Evolutionary conservation across 2,329 filamentous ascomycete genomes (phyloP), one percentile per base, ranked within the genome.

Genomic region (Penicillium sp.): DNA sequence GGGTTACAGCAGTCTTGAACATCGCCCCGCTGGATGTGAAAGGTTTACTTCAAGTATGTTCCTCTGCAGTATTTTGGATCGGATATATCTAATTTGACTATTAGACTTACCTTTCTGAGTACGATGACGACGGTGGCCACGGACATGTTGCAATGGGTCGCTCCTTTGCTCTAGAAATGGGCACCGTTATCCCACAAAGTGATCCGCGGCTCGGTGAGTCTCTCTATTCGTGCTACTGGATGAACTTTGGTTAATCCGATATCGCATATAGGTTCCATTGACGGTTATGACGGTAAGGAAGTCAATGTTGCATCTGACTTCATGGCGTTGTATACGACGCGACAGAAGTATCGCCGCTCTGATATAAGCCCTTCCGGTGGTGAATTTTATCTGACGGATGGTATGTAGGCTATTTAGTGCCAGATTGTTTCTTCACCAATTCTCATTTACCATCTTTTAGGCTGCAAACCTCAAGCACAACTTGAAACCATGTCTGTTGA

Each of bases 241-340:
- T 15, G 6, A 2, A 20, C 11, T 19, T 13, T 16, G 6, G 11
- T 19, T 33, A 3, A 33, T 23, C 14, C 16, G 11, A 27, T n/a
- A 13, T n/a, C 25, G n/a, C 28, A 18, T 28, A 17, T 36, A 67
- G 69, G 67, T 11, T 90, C 87, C 5, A 81, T 98, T 33, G 87
- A 94, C 51, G 78, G 77, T 23, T 78, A 86, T 48, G 82, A 84
- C 13, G 80, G 84, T 33, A 80, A 80, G 38, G 80, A 80, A 47
- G 84, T 96, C 62, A 95, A 97, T 62, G 89, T 90, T 8, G 89
- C 87, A 0, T 97, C 93, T 2, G 91, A 97, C 62, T 95, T 98
- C 56, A 81, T 98, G 59, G 89, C 93, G 2, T 91, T 98, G 60
- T 98, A 98, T 63, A 97, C 91, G 3, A 94, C 89, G 17, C 85